Percentiles rank a stretch among this genome's conserved stretches.
Evolutionary conservation across 768 basidiomycete species (phyloP).

Genomic region (Suillus bovinus): DNA sequence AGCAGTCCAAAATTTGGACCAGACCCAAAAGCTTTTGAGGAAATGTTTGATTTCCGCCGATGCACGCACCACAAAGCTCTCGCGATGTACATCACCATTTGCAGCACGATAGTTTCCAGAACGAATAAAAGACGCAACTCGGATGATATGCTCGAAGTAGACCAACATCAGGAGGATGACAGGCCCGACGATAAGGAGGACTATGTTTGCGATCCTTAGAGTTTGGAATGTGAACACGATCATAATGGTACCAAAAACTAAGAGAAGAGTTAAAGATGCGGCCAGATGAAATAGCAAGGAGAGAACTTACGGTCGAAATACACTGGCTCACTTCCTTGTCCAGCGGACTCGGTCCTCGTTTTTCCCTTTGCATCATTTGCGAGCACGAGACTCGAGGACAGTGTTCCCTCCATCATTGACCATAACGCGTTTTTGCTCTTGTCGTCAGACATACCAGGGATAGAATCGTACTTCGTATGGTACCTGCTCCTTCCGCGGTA

Average conservation of each 20-base stretch:
- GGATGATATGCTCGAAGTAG: slow-evolving; percentile 31
- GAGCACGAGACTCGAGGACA: slow-evolving; percentile 54
- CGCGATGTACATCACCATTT: slow-evolving; percentile 10
- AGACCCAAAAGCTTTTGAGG: slow-evolving; percentile 43
- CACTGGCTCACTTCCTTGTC: slow-evolving; percentile 38
- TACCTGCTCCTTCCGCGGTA: too few species aligned
- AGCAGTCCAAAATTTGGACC: slow-evolving; percentile 65
- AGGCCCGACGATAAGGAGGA: slow-evolving; percentile 62
- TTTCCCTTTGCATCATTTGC: slow-evolving; percentile 39
- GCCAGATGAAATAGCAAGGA: not conserved
- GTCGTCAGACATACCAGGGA: too few species aligned
- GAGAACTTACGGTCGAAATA: slow-evolving; percentile 71
- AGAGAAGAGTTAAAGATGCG: not conserved
- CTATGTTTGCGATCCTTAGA: slow-evolving; percentile 57
- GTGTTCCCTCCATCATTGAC: slow-evolving; percentile 74
- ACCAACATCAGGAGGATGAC: slow-evolving; percentile 49
- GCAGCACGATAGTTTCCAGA: slow-evolving; percentile 5
- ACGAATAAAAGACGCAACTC: slow-evolving; percentile 21
- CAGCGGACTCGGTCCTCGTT: slow-evolving; percentile 18
- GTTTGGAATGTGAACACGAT: slow-evolving; percentile 53
- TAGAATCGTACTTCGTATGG: too few species aligned
- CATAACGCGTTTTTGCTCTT: slow-evolving; percentile 66
- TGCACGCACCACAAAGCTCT: slow-evolving; percentile 14
- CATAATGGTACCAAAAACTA: slow-evolving; percentile 56
- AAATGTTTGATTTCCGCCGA: slow-evolving; percentile 29